Percentiles rank a stretch among this genome's conserved stretches.
Evolutionary conservation across 305 asterid genomes (phyloP).

Genomic region (Coffea humblotiana): DNA sequence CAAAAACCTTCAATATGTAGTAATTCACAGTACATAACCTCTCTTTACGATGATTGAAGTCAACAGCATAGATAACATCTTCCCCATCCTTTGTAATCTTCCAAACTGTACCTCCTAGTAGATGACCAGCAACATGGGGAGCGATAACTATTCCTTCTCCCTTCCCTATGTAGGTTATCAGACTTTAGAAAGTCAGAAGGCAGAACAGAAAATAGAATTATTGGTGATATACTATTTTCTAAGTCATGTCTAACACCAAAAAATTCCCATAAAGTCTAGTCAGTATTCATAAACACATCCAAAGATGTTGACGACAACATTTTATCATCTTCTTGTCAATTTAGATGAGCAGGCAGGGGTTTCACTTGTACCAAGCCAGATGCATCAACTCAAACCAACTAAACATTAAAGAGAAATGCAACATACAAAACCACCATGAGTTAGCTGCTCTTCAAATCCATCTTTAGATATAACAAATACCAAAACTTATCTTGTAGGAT

Average conservation of each 20-base stretch:
- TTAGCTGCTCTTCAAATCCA: neutral
- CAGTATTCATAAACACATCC: too few relatives aligned
- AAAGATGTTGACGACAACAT: neutral
- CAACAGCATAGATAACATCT: conserved; percentile 96
- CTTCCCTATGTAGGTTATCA: conserved; percentile 52
- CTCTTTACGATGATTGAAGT: conserved; percentile 96
- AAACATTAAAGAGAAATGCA: neutral
- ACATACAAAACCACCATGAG: neutral
- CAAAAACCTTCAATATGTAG: conserved; percentile 3
- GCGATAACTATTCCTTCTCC: conserved; percentile 99
- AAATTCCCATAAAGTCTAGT: neutral
- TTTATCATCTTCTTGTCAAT: neutral
- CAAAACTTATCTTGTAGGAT: neutral
- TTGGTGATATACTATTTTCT: neutral
- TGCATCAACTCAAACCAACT: neutral
- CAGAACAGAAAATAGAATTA: neutral
- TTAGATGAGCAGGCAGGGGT: neutral
- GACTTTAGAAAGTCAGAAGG: conserved; percentile 19
- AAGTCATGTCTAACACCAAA: neutral
- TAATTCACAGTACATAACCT: conserved; percentile 47
- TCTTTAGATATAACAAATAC: neutral
- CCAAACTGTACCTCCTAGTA: conserved; percentile 96
- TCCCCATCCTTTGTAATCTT: conserved; percentile 94
- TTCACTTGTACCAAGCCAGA: neutral
- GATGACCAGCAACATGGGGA: conserved; percentile 98